phyloP scores from a whole-genome alignment of 139 green algal species.

The Picocystis salinarum region DNA sequence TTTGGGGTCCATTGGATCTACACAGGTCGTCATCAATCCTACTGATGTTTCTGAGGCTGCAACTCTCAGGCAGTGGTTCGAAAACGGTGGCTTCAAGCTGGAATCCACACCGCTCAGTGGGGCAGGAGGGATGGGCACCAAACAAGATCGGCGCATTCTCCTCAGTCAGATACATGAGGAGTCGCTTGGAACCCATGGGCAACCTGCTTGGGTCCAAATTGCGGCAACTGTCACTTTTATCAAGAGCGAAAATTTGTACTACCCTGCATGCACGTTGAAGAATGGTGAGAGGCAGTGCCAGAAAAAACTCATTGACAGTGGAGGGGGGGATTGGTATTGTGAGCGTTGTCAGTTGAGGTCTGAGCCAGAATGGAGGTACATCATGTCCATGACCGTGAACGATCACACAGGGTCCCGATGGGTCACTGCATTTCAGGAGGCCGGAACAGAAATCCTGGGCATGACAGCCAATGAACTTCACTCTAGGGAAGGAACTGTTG shows the following conservation, averaged over 20 bases:
- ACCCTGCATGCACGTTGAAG: slow-evolving; percentile 18
- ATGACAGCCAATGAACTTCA: slow-evolving; percentile 9
- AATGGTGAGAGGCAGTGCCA: slow-evolving; percentile 38
- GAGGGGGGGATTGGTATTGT: slow-evolving; percentile 13
- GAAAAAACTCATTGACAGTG: slow-evolving; percentile 44
- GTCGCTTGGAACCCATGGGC: slow-evolving; percentile 32
- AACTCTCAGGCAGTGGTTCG: slow-evolving; percentile 38
- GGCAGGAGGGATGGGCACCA: slow-evolving; percentile 22
- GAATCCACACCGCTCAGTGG: slow-evolving; percentile 24
- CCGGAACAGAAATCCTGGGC: slow-evolving; percentile 18
- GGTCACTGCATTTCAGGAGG: slow-evolving; percentile 37
- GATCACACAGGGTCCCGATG: slow-evolving; percentile 35
- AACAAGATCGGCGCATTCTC: slow-evolving; percentile 32
- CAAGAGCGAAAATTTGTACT: slow-evolving; percentile 39
- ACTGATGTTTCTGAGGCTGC: slow-evolving; percentile 33
- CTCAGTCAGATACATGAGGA: slow-evolving; percentile 62
- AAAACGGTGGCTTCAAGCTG: slow-evolving; percentile 10
- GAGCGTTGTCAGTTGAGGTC: slow-evolving; percentile 15
- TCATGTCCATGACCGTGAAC: slow-evolving; percentile 16
- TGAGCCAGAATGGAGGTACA: slow-evolving; percentile 27
- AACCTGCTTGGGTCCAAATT: slow-evolving; percentile 49
- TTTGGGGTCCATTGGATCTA: slow-evolving; percentile 50
- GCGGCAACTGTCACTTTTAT: slow-evolving; percentile 31
- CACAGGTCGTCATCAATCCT: slow-evolving; percentile 46
- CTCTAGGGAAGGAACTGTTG: slow-evolving; percentile 17